Percentiles rank a stretch among this genome's conserved stretches.
Evolutionary conservation across 352 stramenopile genomes (phyloP).

Genomic region (Phytophthora idaei): DNA sequence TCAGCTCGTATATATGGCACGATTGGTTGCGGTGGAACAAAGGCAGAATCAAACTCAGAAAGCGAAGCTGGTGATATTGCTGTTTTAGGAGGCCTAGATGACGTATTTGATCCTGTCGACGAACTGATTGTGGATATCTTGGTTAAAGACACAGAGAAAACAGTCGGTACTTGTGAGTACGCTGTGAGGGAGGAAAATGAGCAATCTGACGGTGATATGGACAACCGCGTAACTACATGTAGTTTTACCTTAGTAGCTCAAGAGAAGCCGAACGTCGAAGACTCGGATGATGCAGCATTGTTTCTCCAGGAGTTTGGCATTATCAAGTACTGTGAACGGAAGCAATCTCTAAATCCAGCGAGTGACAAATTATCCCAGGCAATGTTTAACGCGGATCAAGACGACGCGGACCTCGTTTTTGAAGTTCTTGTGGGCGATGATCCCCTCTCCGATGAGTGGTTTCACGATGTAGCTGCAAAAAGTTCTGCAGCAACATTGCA

Average conservation of each 20-base stretch:
- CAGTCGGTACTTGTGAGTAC: not conserved
- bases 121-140: constrained; percentile 21
- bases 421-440: constrained; percentile 47
- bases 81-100: constrained; percentile 28
- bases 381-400: constrained; percentile 45
- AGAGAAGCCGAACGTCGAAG: not conserved
- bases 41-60: not conserved
- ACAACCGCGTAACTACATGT: not conserved
- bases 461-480: constrained; percentile 31
- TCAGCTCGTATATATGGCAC: not conserved
- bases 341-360: constrained; percentile 33
- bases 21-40: not conserved
- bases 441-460: constrained; percentile 48
- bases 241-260: constrained; percentile 4
- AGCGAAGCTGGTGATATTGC: constrained; percentile 33
- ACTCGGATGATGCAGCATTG: constrained; percentile 21
- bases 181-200: not conserved
- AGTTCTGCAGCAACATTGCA: not conserved
- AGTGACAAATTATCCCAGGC: constrained; percentile 40
- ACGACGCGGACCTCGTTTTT: constrained; percentile 51
- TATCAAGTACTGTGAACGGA: constrained; percentile 48
- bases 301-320: constrained; percentile 46
- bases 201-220: not conserved
- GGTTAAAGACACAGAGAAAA: constrained; percentile 10
- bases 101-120: constrained; percentile 39